Percentiles rank a stretch among this genome's conserved stretches.
phyloP scores from a whole-genome alignment of 495 filamentous ascomycete genomes.

The Penicillium alfredii region DNA sequence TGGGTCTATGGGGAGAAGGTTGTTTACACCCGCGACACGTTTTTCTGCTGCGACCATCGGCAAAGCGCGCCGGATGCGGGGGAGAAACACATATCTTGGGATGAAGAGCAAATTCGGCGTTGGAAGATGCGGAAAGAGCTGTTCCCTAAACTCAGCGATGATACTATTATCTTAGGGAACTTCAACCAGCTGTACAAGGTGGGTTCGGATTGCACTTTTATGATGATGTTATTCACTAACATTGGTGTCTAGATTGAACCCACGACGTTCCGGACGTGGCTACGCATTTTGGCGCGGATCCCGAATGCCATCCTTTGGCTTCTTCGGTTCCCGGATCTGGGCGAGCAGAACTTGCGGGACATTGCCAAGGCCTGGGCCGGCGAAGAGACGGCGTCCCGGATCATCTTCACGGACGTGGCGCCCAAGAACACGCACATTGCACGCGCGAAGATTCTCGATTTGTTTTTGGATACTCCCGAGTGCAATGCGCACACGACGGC shows the following conservation, averaged over 20 bases:
- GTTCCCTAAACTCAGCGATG: conserved; percentile 77
- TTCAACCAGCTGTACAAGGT: conserved; percentile 99
- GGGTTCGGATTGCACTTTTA: conserved; percentile 15
- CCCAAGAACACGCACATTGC: conserved; percentile 94
- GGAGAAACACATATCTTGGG: conserved; percentile 65
- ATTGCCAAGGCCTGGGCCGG: conserved; percentile 82
- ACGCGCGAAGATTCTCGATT: conserved; percentile 82
- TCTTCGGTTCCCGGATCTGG: conserved; percentile 90
- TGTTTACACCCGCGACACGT: conserved; percentile 89
- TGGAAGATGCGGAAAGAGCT: conserved; percentile 96
- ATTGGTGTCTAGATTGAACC: conserved; percentile 72
- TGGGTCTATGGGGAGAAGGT: conserved; percentile 99
- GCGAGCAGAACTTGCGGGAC: conserved; percentile 75
- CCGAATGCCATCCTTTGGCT: conserved; percentile 94
- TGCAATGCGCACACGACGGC: conserved; percentile 98
- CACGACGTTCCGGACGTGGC: conserved; percentile 92
- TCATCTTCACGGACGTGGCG: conserved; percentile 95
- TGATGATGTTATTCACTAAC: conserved; percentile 4
- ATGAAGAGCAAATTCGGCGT: conserved; percentile 72
- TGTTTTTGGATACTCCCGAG: conserved; percentile 96
- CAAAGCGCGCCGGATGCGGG: conserved; percentile 79
- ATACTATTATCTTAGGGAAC: conserved; percentile 90
- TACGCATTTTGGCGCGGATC: conserved; percentile 81
- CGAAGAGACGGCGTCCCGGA: conserved; percentile 77
- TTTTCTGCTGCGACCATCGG: conserved; percentile 97